Conservation (phyloP, 2,329 filamentous ascomycete species). For the Onygenales sp. region DNA sequence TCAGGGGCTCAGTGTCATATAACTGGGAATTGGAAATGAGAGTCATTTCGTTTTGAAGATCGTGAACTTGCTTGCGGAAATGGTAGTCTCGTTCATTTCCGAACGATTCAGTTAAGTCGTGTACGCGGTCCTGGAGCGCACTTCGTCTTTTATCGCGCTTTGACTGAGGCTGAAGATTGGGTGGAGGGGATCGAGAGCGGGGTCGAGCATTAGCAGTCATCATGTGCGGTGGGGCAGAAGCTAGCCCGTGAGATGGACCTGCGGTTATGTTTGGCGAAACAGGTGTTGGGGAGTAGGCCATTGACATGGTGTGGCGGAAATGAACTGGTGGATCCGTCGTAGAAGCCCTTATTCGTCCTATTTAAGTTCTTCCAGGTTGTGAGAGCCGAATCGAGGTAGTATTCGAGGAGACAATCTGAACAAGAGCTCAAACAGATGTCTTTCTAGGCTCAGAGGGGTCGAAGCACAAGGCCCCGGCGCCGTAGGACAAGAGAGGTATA, state of each 20-base stretch:
- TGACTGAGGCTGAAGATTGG: constrained; percentile 39
- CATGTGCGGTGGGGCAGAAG: neutral
- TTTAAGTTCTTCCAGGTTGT: no score
- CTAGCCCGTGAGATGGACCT: constrained; percentile 3
- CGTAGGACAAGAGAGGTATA: no score
- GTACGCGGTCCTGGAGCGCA: constrained; percentile 68
- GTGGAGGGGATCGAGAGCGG: constrained; percentile 2
- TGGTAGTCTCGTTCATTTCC: constrained; percentile 70
- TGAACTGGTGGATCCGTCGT: neutral
- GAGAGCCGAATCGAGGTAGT: no score
- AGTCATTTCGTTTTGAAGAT: constrained; percentile 83
- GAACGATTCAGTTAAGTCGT: constrained; percentile 67
- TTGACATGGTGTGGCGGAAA: neutral
- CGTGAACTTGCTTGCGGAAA: constrained; percentile 82
- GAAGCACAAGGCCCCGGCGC: no score
- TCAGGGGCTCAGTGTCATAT: constrained; percentile 61
- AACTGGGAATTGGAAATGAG: constrained; percentile 78
- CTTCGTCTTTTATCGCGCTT: constrained; percentile 89
- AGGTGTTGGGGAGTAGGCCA: constrained; percentile 8
- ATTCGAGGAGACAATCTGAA: no score
- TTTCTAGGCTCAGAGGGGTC: no score
- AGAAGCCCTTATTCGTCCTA: no score
- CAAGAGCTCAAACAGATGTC: no score
- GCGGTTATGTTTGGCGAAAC: constrained; percentile 5
- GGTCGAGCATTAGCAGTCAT: constrained; percentile 1